phyloP scores from a whole-genome alignment of 768 basidiomycete genomes.

The Rhizopogon roseolus region DNA sequence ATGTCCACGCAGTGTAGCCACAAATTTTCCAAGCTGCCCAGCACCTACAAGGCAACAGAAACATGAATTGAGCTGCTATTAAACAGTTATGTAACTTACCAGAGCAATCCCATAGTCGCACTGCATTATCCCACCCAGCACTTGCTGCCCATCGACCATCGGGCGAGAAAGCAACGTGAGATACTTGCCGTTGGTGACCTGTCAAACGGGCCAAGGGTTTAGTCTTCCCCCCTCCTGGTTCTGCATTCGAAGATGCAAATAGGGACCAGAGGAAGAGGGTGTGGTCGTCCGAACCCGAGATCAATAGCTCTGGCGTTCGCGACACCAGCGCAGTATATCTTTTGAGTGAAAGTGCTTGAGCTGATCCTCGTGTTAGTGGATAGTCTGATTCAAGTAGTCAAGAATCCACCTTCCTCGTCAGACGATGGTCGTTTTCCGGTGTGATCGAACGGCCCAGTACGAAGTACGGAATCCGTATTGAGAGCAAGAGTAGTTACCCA shows the following conservation, averaged over 20 bases:
- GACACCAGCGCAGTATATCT: conserved; percentile 73
- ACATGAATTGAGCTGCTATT: neutral
- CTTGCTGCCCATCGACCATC: conserved; percentile 91
- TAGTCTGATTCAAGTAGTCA: neutral
- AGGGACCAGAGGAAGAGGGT: conserved; percentile 95
- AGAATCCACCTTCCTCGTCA: conserved; percentile 70
- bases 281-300: conserved; percentile 97
- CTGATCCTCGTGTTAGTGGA: conserved; percentile 31
- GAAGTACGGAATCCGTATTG: conserved; percentile 91
- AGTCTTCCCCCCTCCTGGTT: conserved; percentile 39
- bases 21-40: conserved; percentile 76
- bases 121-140: conserved; percentile 86
- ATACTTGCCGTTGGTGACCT: conserved; percentile 92
- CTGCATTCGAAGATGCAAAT: conserved; percentile 45
- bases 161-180: conserved; percentile 91
- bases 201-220: conserved; percentile 79
- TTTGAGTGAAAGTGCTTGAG: conserved; percentile 67
- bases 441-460: conserved; percentile 94
- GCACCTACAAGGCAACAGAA: neutral
- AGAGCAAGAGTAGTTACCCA: conserved; percentile 98
- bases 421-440: conserved; percentile 71
- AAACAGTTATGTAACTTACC: conserved; percentile 39
- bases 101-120: conserved; percentile 84
- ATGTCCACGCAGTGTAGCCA: conserved; percentile 88
- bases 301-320: conserved; percentile 71